Base-by-base conservation (phyloP, 1,284 basidiomycete species). In the Chalciporus piperatoides region DNA sequence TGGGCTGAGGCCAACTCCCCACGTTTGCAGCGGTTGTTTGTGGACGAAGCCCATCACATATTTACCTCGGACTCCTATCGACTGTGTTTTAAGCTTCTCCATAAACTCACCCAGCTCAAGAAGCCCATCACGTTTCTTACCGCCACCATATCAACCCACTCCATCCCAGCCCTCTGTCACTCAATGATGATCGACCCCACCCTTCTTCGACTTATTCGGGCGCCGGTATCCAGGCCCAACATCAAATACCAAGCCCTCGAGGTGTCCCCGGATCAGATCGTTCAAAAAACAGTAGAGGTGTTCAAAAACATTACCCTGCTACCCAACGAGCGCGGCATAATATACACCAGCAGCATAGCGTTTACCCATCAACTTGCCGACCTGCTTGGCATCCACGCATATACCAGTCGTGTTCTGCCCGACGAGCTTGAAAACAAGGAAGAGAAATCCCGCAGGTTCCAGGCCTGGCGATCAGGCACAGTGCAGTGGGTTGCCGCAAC, bases 41-140 rank as follows among this genome's bases (percentile, higher is more conserved):
- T 62, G 0, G 59, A 64, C 5, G 56, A 64, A 36, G 53, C 53
- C 1, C 62, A 64, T n/a, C 48, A 64, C 9, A n/a, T 64, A 8
- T 12, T 54, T 2, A 48, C 36, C 0, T 61, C 53, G 0, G 41
- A 44, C 0, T 44, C 38, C 0, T 64, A 59, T 28, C 25, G 51
- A 0, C 14, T 17, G 0, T 64, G 62, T 41, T 62, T 63, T 51
- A 49, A 51, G 5, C 28, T 57, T 0, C 57, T 64, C 11, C 44
- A 54, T 4, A 12, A n/a, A 0, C 41, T 64, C 0, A 59, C 54
- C 1, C 7, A 8, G 0, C 2, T 53, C 0, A 49, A 50, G 1
- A 49, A 57, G n/a, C 56, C 58, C 1, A 48, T 62, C 6, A 59
- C 56, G 0, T 56, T 60, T n/a, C 46, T 63, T 0, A 55, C 61